Conservation (phyloP, 371 early-diverging fungal species). For the Rhizopus stolonifer region DNA sequence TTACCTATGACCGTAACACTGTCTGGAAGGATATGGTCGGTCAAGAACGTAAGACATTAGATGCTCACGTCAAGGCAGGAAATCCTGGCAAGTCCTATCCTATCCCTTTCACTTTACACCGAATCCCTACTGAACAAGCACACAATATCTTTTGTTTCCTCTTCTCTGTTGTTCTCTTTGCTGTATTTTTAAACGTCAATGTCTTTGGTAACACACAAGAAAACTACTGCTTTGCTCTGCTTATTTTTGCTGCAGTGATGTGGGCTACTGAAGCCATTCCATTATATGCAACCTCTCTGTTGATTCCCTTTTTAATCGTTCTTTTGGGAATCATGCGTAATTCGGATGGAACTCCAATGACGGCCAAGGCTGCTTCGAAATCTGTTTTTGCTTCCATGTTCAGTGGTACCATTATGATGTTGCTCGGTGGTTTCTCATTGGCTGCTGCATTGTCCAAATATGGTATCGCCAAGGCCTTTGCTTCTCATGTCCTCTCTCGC, state of each 20-base stretch:
- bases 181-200: conserved; percentile 51
- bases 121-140: conserved; percentile 23
- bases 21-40: conserved; percentile 83
- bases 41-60: conserved; percentile 62
- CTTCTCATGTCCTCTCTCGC: conserved; percentile 65
- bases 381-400: conserved; percentile 91
- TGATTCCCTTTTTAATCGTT: conserved; percentile 79
- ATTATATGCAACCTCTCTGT: conserved; percentile 76
- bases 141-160: conserved; percentile 31
- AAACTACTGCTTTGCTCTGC: conserved; percentile 64
- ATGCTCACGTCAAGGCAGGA: conserved; percentile 51
- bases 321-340: conserved; percentile 68
- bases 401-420: conserved; percentile 91
- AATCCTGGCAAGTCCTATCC: conserved; percentile 35
- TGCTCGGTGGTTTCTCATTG: conserved; percentile 93
- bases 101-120: conserved; percentile 39
- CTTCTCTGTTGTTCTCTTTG: conserved; percentile 57
- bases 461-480: conserved; percentile 75
- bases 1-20: conserved; percentile 79
- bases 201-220: conserved; percentile 66
- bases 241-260: conserved; percentile 62
- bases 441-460: conserved; percentile 67
- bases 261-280: conserved; percentile 86
- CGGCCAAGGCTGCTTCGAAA: conserved; percentile 77
- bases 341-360: conserved; percentile 46